Percentiles rank a stretch among this genome's conserved stretches.
Evolutionary conservation across 192 early-diverging fungal genomes (phyloP).

Genomic region (Coemansia erecta): DNA sequence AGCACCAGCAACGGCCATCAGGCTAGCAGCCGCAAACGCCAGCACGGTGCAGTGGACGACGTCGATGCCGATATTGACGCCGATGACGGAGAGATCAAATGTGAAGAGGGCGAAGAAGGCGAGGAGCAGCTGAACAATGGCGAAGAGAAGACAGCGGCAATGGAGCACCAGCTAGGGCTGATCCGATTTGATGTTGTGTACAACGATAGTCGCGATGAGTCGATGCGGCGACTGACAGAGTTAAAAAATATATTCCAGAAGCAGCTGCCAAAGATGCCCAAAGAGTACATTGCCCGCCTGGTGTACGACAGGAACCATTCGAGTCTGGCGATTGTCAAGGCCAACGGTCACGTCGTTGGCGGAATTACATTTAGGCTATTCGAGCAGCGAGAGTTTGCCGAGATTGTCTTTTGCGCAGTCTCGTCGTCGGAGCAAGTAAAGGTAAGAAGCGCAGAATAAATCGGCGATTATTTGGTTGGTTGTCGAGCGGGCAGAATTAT

Average conservation of each 20-base stretch:
- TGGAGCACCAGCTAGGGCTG: conserved; percentile 65
- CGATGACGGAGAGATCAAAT: conserved; percentile 23
- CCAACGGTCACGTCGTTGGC: conserved; percentile 71
- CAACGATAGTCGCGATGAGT: conserved; percentile 77
- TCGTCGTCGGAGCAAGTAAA: conserved; percentile 88
- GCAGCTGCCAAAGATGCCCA: conserved; percentile 98
- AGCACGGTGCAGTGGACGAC: conserved; percentile 13
- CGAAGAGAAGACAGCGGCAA: conserved; percentile 58
- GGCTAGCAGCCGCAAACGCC: conserved; percentile 23
- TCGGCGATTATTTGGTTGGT: not conserved
- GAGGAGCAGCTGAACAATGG: conserved; percentile 19
- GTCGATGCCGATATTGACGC: conserved; percentile 30
- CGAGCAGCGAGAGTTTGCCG: conserved; percentile 82
- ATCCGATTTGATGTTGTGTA: conserved; percentile 73
- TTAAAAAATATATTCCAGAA: conserved; percentile 96
- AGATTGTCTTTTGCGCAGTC: conserved; percentile 99
- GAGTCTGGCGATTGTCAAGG: conserved; percentile 72
- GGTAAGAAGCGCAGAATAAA: conserved; percentile 37
- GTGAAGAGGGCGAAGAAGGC: conserved; percentile 30
- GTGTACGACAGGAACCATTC: conserved; percentile 94
- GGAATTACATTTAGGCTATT: conserved; percentile 97
- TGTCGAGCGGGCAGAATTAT: no score
- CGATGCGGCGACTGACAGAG: conserved; percentile 87
- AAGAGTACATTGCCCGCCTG: conserved; percentile 94
- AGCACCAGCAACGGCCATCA: not conserved